Evolutionary conservation across 345 rosid genomes (phyloP).

Genomic region (Salix arbutifolia): DNA sequence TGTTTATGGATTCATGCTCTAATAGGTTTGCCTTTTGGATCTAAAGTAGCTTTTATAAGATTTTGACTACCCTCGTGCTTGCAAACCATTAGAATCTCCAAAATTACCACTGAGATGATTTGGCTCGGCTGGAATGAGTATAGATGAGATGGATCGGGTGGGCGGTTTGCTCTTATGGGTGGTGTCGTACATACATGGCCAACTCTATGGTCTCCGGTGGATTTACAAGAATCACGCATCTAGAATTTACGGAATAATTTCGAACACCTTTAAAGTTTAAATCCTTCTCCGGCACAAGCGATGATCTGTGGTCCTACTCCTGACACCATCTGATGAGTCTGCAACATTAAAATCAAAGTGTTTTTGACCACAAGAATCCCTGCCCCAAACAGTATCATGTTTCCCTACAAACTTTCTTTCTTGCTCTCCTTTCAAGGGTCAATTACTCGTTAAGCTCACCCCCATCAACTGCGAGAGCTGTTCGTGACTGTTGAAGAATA

Average conservation of each 20-base stretch:
- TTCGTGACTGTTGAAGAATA: too few relatives aligned
- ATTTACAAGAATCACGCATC: too few relatives aligned
- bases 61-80: not conserved
- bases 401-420: too few relatives aligned
- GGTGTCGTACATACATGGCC: not conserved
- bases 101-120: too few relatives aligned
- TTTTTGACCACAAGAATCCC: conserved; percentile 19
- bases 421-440: too few relatives aligned
- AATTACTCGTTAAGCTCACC: too few relatives aligned
- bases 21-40: not conserved
- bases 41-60: not conserved
- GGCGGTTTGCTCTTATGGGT: not conserved
- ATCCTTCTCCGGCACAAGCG: too few relatives aligned
- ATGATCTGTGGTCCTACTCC: not conserved
- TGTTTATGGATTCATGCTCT: not conserved
- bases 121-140: not conserved
- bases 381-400: too few relatives aligned
- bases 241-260: not conserved
- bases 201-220: not conserved
- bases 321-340: conserved; percentile 18
- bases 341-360: not conserved
- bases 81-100: not conserved
- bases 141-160: not conserved
- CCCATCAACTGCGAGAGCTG: too few relatives aligned
- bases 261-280: too few relatives aligned